Base-by-base conservation (phyloP, 2,329 filamentous ascomycete genomes). In the Cylindrodendrum hubeiense region DNA sequence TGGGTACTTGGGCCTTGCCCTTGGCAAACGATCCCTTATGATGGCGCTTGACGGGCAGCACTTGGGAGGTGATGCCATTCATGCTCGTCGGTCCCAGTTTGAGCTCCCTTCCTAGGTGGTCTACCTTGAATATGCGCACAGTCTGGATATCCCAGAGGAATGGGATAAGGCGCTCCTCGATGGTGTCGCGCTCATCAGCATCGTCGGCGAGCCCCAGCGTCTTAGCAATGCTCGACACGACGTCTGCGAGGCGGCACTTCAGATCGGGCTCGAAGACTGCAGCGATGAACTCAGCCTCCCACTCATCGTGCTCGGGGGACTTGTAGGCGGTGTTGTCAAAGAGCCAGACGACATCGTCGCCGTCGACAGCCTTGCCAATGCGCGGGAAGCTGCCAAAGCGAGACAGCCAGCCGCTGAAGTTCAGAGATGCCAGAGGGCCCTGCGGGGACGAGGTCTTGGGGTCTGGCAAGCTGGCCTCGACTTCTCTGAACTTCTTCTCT, bases 321-420 rank as follows among this genome's bases (percentile, higher is more conserved):
- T 89, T 88, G 77, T 91, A 95, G 5, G 94, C 95, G 3, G 93
- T 95, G 75, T 96, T 97, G 82, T 98, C 94, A 51, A 98, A 84
- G 8, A 98, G 83, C 95, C 95, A 98, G 43, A 98, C 90, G 15
- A 88, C 89, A 77, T 97, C 92, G 41, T 87, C 81, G 17, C 85
- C 83, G 59, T 89, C 86, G 50, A 93, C 87, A 34, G 84, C 81
- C 49, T 86, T 86, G 1, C 87, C 84, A 13, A 90, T 81, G 1
- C 91, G 90, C 73, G 90, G 91, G 61, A 77, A 77, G 52, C 78
- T 77, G 22, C 85, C 84, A 1, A 90, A 78, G 59, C 85, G 84
- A 3, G 85, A 85, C 26, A 90, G 54, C 73, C 73, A 75, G 21
- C 50, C 61, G 17, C 68, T 71, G 33, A 74, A 44, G 47, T 70